Conservation (phyloP, 306 rosid species). For the Argentina anserina region DNA sequence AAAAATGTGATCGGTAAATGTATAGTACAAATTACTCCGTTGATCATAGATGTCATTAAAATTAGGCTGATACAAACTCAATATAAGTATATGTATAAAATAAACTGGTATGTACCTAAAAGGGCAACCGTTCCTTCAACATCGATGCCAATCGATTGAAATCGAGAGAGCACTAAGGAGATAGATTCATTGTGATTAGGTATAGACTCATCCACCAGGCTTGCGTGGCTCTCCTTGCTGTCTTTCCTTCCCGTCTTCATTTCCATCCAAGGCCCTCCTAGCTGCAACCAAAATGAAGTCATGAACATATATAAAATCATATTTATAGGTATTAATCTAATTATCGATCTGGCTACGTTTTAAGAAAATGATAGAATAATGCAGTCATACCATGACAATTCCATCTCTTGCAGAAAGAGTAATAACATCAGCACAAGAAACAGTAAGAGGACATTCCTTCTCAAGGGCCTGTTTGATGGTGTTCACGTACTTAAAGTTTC, state of each 20-base stretch:
- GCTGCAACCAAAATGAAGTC: conserved; percentile 37
- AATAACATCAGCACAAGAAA: conserved; percentile 86
- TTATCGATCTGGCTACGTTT: neutral
- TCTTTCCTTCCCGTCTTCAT: conserved; percentile 84
- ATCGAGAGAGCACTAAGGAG: conserved; percentile 57
- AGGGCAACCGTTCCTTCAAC: conserved; percentile 69
- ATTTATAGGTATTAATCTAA: neutral
- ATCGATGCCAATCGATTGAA: conserved; percentile 65
- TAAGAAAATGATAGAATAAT: neutral
- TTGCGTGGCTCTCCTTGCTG: conserved; percentile 49
- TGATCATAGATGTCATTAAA: neutral
- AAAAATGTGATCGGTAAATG: neutral
- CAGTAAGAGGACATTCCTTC: conserved; percentile 56
- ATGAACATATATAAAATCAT: neutral
- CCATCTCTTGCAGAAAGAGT: conserved; percentile 87
- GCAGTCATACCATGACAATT: conserved; percentile 45
- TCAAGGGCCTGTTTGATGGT: conserved; percentile 71
- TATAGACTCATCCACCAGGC: conserved; percentile 39
- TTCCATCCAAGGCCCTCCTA: conserved; percentile 71
- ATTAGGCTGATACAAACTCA: neutral
- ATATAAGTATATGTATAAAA: no score
- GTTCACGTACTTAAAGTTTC: conserved; percentile 69
- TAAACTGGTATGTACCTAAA: conserved; percentile 41
- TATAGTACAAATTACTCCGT: neutral
- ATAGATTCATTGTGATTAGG: conserved; percentile 79